Conservation (phyloP, 345 rosid species). For the Trapa bicornis region DNA sequence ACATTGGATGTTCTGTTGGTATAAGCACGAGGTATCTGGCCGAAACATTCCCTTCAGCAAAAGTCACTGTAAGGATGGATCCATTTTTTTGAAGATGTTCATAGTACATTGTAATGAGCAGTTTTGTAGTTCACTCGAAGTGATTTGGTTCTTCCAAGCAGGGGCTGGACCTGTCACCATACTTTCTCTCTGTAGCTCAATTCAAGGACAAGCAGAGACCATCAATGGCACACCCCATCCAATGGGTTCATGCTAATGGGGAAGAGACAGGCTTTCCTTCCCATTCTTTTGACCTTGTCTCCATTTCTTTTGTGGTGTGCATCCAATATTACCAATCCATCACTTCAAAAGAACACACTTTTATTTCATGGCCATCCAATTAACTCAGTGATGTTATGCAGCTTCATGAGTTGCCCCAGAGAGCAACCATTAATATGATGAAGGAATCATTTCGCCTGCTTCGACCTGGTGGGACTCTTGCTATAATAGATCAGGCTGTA, state of each 20-base stretch:
- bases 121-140: too few relatives aligned
- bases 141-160: slow-evolving; percentile 11
- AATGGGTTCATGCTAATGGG: slow-evolving; percentile 51
- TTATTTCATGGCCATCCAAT: background rate
- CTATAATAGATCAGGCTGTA: slow-evolving; percentile 43
- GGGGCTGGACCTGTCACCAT: slow-evolving; percentile 61
- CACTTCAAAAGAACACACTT: too few relatives aligned
- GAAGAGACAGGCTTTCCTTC: slow-evolving; percentile 53
- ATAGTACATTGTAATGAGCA: background rate
- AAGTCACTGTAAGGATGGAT: slow-evolving; percentile 36
- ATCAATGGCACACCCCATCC: slow-evolving; percentile 25
- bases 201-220: slow-evolving; percentile 32
- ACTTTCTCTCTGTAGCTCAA: slow-evolving; percentile 55
- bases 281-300: slow-evolving; percentile 40
- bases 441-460: slow-evolving; percentile 41
- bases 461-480: slow-evolving; percentile 47
- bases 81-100: background rate
- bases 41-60: slow-evolving; percentile 34
- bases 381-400: slow-evolving; percentile 14
- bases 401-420: slow-evolving; percentile 54
- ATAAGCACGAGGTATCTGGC: slow-evolving; percentile 46
- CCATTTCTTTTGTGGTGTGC: slow-evolving; percentile 38
- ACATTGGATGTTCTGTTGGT: slow-evolving; percentile 61
- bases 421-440: slow-evolving; percentile 22
- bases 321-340: background rate